Conservation (phyloP, 1,284 basidiomycete genomes). For the Neonothopanus nambi region DNA sequence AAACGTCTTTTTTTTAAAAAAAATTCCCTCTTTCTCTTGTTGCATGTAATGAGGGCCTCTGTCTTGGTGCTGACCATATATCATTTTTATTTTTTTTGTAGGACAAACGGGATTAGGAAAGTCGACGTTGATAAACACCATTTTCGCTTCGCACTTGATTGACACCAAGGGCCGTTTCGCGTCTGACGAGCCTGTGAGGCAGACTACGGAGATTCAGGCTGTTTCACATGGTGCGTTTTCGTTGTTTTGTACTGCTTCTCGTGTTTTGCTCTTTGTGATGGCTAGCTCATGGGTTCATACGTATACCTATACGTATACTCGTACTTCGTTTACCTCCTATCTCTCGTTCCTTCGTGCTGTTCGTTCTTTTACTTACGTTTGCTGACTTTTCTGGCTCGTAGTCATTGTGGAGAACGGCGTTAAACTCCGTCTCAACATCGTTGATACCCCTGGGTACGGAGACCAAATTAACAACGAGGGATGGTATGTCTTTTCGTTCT, state of each 20-base stretch:
- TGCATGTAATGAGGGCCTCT: too few species aligned
- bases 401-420: constrained; percentile 98
- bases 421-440: constrained; percentile 93
- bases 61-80: not conserved
- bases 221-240: constrained; percentile 85
- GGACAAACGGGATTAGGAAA: constrained; percentile 98
- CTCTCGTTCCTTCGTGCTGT: too few species aligned
- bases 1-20: constrained; percentile 6
- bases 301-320: not conserved
- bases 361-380: not conserved
- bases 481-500: too few species aligned
- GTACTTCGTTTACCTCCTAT: not conserved
- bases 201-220: constrained; percentile 96
- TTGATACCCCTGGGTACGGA: constrained; percentile 98
- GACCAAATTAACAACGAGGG: constrained; percentile 99
- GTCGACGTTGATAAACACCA: constrained; percentile 98
- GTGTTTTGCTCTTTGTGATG: constrained; percentile 2
- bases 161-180: constrained; percentile 95
- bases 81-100: constrained; percentile 30
- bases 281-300: constrained; percentile 5
- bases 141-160: constrained; percentile 97
- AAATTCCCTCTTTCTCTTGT: too few species aligned
- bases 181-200: constrained; percentile 84
- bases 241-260: too few species aligned
- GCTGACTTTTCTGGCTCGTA: constrained; percentile 38